Percentiles rank a stretch among this genome's conserved stretches.
phyloP scores from a whole-genome alignment of 1,284 basidiomycete genomes.

The Spongiforma sp. region DNA sequence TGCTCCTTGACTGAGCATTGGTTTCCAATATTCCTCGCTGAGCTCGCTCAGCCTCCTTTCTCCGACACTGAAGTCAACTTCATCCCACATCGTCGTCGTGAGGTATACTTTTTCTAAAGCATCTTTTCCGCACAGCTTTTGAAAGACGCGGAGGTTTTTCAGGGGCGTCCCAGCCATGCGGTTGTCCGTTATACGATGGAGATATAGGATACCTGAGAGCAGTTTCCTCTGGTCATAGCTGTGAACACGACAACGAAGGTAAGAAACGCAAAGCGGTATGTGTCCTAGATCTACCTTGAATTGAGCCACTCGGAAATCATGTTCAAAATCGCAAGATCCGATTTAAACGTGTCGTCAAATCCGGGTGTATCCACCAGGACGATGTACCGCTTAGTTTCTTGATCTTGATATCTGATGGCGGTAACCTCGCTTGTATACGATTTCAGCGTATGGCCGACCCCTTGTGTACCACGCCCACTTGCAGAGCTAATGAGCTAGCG shows the following conservation, averaged over 20 bases:
- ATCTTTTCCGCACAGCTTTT: conserved; percentile 46
- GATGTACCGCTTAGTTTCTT: background rate
- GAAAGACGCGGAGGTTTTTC: conserved; percentile 48
- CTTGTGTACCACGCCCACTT: conserved; percentile 8
- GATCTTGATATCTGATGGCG: conserved; percentile 8
- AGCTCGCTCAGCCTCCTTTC: conserved; percentile 5
- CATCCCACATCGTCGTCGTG: conserved; percentile 6
- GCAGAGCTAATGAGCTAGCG: conserved; percentile 30
- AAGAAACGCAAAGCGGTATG: background rate
- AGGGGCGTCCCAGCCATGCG: conserved; percentile 46
- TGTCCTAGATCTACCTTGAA: conserved; percentile 8
- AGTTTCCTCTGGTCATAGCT: conserved; percentile 39
- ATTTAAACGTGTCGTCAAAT: conserved; percentile 14
- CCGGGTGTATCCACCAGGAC: conserved; percentile 22
- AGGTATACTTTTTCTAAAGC: background rate
- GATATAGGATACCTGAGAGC: conserved; percentile 50
- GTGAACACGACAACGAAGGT: background rate
- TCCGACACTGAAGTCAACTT: conserved; percentile 2
- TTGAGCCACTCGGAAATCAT: conserved; percentile 29
- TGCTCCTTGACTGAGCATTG: background rate
- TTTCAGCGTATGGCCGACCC: conserved; percentile 17
- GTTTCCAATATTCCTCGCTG: conserved; percentile 2
- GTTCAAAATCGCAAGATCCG: conserved; percentile 26
- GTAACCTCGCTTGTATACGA: conserved; percentile 21
- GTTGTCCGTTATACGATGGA: conserved; percentile 52